Base-by-base conservation (phyloP, 345 rosid genomes). In the Murraya koenigii region DNA sequence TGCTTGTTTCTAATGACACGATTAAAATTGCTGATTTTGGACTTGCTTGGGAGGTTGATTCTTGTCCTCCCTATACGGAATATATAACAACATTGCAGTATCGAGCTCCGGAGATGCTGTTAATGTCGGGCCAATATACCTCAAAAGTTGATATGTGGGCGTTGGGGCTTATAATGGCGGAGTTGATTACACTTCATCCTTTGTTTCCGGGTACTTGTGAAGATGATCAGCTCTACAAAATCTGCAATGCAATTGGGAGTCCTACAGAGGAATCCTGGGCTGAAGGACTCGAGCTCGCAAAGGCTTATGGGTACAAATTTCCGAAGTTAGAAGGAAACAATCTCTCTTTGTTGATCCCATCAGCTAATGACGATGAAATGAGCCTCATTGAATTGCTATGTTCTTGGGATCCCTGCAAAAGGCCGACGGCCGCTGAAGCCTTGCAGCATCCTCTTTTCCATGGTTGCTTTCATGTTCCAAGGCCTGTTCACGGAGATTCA, bases 121-220 rank as follows among this genome's bases (percentile, higher is more conserved):
- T 95, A 80, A 95, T 88, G 75, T 89, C 98, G 32, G 83, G 83
- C 66, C 22, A 83, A 0, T 95, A 95, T 82, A 73, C 81, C 61
- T 84, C 90, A 55, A 87, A 95, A 95, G 98, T 93, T 85, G 97
- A 94, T 82, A 90, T 94, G 93, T 93, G 97, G 95, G 95, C 97
- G 10, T 88, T 93, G 95, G 98, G 98, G 58, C 97, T 97, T 58
- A 95, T 94, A 47, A 88, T 93, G 90, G 95, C 97, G 4, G 98
- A 94, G 75, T 65, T 94, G 77, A 79, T 93, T 70, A 82, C 87
- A 75, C 86, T 94, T 15, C 88, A 86, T 58, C 97, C 98, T 55
- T 92, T 94, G 62, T 93, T 93, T 69, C 98, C 95, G 1, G 97
- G 97, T 44, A 82, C 80, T 76, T 89, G 91, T 80, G 98, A 90